A percentile compares a stretch with the other conserved stretches of the same genome.
Conservation (phyloP, 202 grass and related monocot genomes). For the Cymbopogon flexuosus region DNA sequence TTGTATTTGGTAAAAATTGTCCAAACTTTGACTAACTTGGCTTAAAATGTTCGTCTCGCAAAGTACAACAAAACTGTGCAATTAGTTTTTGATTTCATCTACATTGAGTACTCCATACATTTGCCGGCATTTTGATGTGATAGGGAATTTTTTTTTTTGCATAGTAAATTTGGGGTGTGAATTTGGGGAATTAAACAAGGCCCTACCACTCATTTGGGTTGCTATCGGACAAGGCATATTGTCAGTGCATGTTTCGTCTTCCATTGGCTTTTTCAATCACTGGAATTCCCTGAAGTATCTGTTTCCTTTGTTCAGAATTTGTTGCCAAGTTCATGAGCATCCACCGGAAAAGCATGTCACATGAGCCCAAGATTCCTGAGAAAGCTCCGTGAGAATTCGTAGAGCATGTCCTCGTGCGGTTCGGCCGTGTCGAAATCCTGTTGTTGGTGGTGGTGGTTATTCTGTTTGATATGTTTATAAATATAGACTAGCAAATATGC, state of each 20-base stretch:
- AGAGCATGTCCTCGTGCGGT: not conserved
- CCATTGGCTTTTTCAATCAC: not conserved
- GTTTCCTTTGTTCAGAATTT: slow-evolving; percentile 37
- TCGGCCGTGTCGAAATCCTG: not conserved
- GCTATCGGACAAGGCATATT: not conserved
- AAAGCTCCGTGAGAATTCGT: not conserved
- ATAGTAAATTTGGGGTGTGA: too few species aligned
- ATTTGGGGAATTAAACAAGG: too few species aligned
- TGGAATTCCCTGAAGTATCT: not conserved
- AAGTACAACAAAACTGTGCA: too few species aligned
- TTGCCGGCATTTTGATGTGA: too few species aligned
- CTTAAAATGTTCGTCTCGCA: too few species aligned
- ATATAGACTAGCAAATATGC: too few species aligned
- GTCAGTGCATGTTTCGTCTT: not conserved
- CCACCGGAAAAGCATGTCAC: slow-evolving; percentile 51
- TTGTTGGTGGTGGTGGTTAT: not conserved
- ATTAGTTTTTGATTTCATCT: too few species aligned
- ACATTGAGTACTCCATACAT: too few species aligned
- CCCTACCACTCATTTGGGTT: not conserved
- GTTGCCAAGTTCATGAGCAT: slow-evolving; percentile 74
- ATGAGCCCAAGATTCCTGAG: not conserved
- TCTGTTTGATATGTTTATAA: not conserved
- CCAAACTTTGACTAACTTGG: too few species aligned
- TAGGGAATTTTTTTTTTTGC: too few species aligned
- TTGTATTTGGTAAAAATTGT: too few species aligned